Evolutionary conservation across 768 basidiomycete species (phyloP), one percentile per base, ranked within the genome.

Genomic region (Paxillus ammoniavirescens): DNA sequence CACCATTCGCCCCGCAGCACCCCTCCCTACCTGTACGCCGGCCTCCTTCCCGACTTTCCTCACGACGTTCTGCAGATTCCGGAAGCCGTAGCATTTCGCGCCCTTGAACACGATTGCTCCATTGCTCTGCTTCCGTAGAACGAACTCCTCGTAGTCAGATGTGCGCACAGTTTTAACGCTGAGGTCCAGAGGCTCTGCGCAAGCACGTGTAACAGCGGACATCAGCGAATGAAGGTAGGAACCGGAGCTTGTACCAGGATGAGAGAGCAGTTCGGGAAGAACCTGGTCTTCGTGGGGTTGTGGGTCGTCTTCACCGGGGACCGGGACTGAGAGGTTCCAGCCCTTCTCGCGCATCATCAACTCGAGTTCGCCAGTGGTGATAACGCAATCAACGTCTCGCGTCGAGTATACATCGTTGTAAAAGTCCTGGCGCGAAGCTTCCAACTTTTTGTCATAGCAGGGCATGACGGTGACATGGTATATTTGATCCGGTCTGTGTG

Each of bases 381-480:
- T 82, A 23, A 99, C 97, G 66, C 95, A 97, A 71, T 98, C 97
- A 42, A 98, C 92, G 61, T 98, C 96, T 50, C 95, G 78, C 9
- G 93, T 93, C 37, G 86, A 77, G 70, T 92, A 88, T 2, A 81
- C 60, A 8, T 88, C 86, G 56, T 86, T 84, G 66, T 92, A 93
- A 66, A 98, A 99, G 65, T 99, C 95, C 44, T 86, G 82, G 26
- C 97, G 82, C 8, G 95, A 98, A 0, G 97, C 97, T 72, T 99
- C 97, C 14, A 99, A 84, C 67, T 99, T 99, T 74, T 98, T 98
- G 79, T 99, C 97, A 72, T 98, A 98, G 71, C 97, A 99, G 0
- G 97, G 96, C 95, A 98, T 98, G 47, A 98, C 94, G 0, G 93
- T 82, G 49, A 98, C 93, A 64, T 99, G 97, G 66, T 98, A 99